Evolutionary conservation across 495 filamentous ascomycete species (phyloP), one percentile per base, ranked within the genome.

Genomic region (Thermochaetoides thermophila): DNA sequence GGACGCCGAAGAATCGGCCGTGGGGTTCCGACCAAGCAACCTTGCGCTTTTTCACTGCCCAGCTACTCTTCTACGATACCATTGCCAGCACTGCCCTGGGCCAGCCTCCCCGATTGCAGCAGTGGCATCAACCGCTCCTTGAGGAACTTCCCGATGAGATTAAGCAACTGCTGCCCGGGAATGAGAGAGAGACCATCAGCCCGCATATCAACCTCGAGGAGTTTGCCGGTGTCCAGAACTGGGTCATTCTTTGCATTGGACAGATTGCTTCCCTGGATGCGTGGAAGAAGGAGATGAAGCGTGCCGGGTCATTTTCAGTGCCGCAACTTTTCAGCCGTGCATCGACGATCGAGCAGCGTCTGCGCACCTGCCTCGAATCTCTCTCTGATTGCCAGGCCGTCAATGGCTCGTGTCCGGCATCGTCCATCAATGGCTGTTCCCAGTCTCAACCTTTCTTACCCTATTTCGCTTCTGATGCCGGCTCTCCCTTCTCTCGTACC

Each of bases 11-110:
- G 16, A 29, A 34, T 31, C 46, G 48, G 17, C 48, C 55, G n/a
- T 59, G 50, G 36, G 66, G 49, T 16, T 45, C 66, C 6, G 64
- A 68, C 28, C 66, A 71, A 40, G 59, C 66, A 0, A 62, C 61
- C 14, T 60, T 71, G 33, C 56, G 58, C 11, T 73, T 73, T 46
- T 68, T 54, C n/a, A 56, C 64, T 4, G 47, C 64, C 4, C 48
- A 64, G 21, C 44, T 71, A 17, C 44, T 71, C 10, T 48, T 64
- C 10, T 57, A 63, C 36, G 69, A 71, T 38, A 56, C 65, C 29
- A 42, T 73, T 9, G 58, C 60, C 14, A 64, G 64, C 49, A 68
- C 60, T 4, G 23, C 49, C 7, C 43, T 64, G 18, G 50, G 52
- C 24, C 43, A 59, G 17, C 45, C 48, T 11, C 66, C 68, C 15